Base-by-base conservation (phyloP, 2,329 filamentous ascomycete genomes). In the Biscogniauxia marginata region DNA sequence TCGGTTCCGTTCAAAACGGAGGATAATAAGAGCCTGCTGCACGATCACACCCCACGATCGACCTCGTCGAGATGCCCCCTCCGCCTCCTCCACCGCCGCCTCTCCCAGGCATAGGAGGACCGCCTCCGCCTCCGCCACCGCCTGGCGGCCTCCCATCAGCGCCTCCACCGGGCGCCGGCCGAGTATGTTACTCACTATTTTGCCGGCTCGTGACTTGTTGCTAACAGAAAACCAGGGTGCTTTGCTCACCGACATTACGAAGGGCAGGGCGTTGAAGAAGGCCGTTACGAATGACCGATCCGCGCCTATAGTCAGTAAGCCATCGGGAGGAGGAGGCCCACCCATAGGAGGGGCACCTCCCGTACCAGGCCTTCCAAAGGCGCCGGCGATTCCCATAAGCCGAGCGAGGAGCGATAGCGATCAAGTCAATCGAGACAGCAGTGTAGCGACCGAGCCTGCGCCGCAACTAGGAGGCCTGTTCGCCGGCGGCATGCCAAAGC, bases 401-500 rank as follows among this genome's bases (percentile, higher is more conserved):
- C 80, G 92, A 73, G 84, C 84, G 56, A 84, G 92, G 71, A 96
- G 91, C 73, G 93, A 95, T 71, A 96, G 93, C 72, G 91, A 96
- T 66, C 83, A 84, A 52, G 81, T 80, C 19, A 79, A 80, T 47
- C 74, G 76, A 60, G 75, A 79, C 58, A 69, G 70, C 43, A 70
- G 65, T 45, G 69, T 73, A 3, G 65, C 70, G 19, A 74, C 81
- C 63, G 83, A 87, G 20, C 74, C 84, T 19, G 84, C 90, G 49
- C 91, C 92, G 9, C 93, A 97, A 71, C 74, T 98, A 9, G 93
- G 80, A 24, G 95, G 95, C 1, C 74, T 99, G 22, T 96, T 99
- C 70, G 91, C 90, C 1, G 93, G 91, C 34, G 95, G 93, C 39
- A 98, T 98, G 84, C 95, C 95, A 2, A 98, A 97, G 76, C 73